Evolutionary conservation across 805 yeast species (phyloP).

Genomic region (Metschnikowia lunata): DNA sequence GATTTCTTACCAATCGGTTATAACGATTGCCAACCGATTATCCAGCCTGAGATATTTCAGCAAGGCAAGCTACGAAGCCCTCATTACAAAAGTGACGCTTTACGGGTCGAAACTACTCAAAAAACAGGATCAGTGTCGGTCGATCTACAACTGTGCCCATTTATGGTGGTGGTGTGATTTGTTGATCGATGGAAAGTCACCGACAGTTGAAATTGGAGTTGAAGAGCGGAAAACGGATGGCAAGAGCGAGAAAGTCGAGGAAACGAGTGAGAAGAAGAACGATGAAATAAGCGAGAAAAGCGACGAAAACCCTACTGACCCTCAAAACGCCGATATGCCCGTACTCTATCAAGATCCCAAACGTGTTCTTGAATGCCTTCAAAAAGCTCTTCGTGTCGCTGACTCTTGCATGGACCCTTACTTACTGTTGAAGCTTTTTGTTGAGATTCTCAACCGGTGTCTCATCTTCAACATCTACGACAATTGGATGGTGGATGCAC

Average conservation of each 20-base stretch:
- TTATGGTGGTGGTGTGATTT: constrained; percentile 87
- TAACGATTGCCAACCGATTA: constrained; percentile 44
- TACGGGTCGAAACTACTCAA: constrained; percentile 85
- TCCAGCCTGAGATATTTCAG: constrained; percentile 41
- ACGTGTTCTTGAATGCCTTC: constrained; percentile 86
- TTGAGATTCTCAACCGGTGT: constrained; percentile 85
- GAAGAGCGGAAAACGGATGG: constrained; percentile 40
- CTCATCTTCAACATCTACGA: constrained; percentile 83
- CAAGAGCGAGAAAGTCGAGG: constrained; percentile 22
- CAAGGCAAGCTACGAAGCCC: constrained; percentile 69
- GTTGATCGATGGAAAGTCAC: constrained; percentile 27
- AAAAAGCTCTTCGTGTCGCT: constrained; percentile 81
- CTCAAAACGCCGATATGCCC: constrained; percentile 18
- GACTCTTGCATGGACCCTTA: constrained; percentile 86
- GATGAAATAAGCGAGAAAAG: constrained; percentile 24
- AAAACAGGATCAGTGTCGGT: constrained; percentile 92
- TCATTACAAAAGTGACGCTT: constrained; percentile 80
- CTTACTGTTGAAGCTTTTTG: constrained; percentile 74
- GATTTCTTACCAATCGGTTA: constrained; percentile 46
- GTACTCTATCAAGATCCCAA: constrained; percentile 45
- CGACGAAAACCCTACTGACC: background rate
- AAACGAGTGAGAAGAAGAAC: constrained; percentile 11
- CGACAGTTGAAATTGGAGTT: constrained; percentile 15
- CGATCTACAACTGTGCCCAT: constrained; percentile 84
- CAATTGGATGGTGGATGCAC: constrained; percentile 60